Base-by-base conservation (phyloP, 768 basidiomycete genomes). In the Lentinula sp. region DNA sequence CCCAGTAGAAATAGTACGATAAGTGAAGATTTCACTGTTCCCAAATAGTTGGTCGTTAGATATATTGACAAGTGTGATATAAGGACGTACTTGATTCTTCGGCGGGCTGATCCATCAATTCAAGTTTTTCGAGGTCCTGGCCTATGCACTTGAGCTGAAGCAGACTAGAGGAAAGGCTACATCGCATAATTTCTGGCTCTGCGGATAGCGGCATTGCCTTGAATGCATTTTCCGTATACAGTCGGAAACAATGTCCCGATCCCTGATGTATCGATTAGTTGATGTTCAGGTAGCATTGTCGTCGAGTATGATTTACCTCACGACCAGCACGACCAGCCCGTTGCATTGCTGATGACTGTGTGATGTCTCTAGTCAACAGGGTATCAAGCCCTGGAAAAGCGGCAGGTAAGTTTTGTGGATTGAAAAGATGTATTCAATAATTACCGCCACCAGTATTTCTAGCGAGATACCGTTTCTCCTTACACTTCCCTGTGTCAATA, bases 321-420 rank as follows among this genome's bases (percentile, higher is more conserved):
- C 97, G 93, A 63, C 97, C 97, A 0, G 96, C 97, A 60, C 97
- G 92, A 71, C 97, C 97, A 2, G 94, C 84, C n/a, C 97, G 81
- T 72, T 99, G 91, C 81, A 86, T 85, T 6, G 97, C 95, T 13
- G 91, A 93, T 2, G 93, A 93, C 72, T 92, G 87, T 28, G 91
- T 91, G 63, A 98, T 91, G 55, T 90, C 85, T 68, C 85, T 84
- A 15, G 90, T 89, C 45, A 93, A 67, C 3, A 98, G 78, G 15
- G 91, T 89, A 72, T 98, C 95, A 66, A 98, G 90, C 2, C 93
- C 95, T 94, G 65, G 7, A 33, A 8, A 12, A 20, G 16, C 13
- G 9, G n/a, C 37, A 60, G 53, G 64, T 57, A n/a, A 18, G 16
- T 10, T 33, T 39, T 28, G 37, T 63, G 46, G 15, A 43, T 13